Conservation (phyloP, 1,284 basidiomycete genomes). For the Coriolopsis trogii region DNA sequence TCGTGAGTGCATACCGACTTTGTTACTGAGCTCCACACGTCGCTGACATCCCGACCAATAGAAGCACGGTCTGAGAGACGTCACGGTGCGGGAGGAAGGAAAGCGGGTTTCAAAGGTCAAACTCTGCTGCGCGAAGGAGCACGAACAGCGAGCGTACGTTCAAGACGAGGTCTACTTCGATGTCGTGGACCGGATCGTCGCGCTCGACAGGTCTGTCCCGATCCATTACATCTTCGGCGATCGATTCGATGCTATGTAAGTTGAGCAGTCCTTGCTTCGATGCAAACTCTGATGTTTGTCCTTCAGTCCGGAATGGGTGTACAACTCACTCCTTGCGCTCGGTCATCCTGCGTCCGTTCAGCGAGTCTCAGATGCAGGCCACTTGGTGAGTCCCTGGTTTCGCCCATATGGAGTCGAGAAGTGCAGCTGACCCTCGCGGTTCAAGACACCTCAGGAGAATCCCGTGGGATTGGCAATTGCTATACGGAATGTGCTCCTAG, state of each 20-base stretch:
- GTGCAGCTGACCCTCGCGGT: neutral
- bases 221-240: conserved; percentile 14
- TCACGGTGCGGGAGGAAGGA: neutral
- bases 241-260: conserved; percentile 12
- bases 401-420: neutral
- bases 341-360: conserved; percentile 8
- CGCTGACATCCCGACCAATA: neutral
- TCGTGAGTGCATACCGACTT: conserved; percentile 6
- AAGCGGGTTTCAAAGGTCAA: neutral
- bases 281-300: neutral
- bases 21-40: neutral
- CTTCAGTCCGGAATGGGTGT: conserved; percentile 10
- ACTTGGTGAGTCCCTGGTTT: conserved; percentile 8
- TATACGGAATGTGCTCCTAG: too few species aligned
- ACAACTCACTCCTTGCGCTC: conserved; percentile 9
- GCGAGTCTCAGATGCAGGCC: conserved; percentile 12
- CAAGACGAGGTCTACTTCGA: conserved; percentile 8
- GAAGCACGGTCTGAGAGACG: conserved; percentile 11
- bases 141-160: conserved; percentile 11
- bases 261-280: neutral
- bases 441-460: conserved; percentile 13
- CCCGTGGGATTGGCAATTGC: conserved; percentile 6
- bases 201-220: conserved; percentile 4
- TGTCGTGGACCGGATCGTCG: conserved; percentile 7
- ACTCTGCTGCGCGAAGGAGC: conserved; percentile 12